These are phyloP conservation scores for Casuarina cunninghamiana DNA, from an alignment of 306 rosid species.

Conservation along the genomic window DNA sequence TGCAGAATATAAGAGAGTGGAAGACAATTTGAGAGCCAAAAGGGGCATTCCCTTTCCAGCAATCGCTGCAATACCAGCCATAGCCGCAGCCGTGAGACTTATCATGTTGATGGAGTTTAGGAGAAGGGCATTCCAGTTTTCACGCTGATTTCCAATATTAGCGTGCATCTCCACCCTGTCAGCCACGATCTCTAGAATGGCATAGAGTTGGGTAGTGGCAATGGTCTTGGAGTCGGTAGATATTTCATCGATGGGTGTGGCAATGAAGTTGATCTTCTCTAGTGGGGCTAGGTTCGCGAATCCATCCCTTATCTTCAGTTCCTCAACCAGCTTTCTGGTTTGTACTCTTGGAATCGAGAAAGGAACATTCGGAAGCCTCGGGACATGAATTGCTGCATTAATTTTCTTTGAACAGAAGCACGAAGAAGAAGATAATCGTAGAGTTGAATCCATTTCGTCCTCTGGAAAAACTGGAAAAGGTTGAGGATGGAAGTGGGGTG, in stretches of 20 bases:
- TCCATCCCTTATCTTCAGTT: conserved; percentile 30
- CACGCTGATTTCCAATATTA: conserved; percentile 61
- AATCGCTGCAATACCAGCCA: conserved; percentile 46
- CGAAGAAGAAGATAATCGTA: conserved; percentile 20
- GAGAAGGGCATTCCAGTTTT: conserved; percentile 68
- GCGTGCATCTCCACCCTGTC: conserved; percentile 71
- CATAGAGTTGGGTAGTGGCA: conserved; percentile 37
- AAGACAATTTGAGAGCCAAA: conserved; percentile 53
- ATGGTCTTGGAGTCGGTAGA: neutral
- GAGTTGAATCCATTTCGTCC: conserved; percentile 47
- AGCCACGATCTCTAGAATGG: conserved; percentile 48
- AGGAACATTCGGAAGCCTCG: conserved; percentile 40
- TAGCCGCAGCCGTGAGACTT: conserved; percentile 67
- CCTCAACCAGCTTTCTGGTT: conserved; percentile 38
- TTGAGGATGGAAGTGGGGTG: no score
- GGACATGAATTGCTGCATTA: conserved; percentile 53
- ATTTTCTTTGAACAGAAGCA: conserved; percentile 28
- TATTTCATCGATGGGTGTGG: neutral
- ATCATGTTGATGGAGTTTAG: conserved; percentile 74
- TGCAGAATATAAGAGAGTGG: conserved; percentile 57
- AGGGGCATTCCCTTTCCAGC: conserved; percentile 29
- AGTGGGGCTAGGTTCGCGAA: conserved; percentile 33
- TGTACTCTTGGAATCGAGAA: conserved; percentile 29
- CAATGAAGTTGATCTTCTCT: neutral
- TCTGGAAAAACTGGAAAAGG: no score